Conservation (phyloP, 1,139 yeast species). For the Geotrichum bryndzae region DNA sequence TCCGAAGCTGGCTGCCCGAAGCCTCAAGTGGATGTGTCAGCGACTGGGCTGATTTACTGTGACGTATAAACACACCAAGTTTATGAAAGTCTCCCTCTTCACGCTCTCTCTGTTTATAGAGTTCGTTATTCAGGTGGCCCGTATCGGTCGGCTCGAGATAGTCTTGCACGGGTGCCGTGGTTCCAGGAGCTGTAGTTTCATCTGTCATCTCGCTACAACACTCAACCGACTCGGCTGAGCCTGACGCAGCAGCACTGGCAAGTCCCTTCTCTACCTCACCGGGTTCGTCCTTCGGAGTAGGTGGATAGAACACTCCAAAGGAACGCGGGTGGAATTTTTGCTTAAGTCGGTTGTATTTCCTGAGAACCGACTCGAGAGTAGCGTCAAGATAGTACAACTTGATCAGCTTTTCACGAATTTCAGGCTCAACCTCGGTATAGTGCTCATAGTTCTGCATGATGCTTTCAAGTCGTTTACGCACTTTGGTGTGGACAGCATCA, state of each 20-base stretch:
- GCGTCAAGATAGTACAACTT: constrained; percentile 34
- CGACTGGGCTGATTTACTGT: not conserved
- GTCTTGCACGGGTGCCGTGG: not conserved
- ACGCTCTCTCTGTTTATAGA: constrained; percentile 55
- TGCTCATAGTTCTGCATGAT: constrained; percentile 22
- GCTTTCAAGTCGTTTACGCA: constrained; percentile 28
- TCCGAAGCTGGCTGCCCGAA: constrained; percentile 1
- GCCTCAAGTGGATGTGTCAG: not conserved
- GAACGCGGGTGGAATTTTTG: constrained; percentile 3
- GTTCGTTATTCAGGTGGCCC: not conserved
- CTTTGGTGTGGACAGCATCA: constrained; percentile 25
- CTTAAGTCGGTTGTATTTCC: constrained; percentile 22
- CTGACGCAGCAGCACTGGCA: not conserved
- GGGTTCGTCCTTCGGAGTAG: not conserved
- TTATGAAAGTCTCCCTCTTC: constrained; percentile 91
- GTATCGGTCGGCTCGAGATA: not conserved
- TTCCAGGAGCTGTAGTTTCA: not conserved
- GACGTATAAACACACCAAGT: constrained; percentile 47
- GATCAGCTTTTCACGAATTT: constrained; percentile 24
- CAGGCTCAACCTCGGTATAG: not conserved
- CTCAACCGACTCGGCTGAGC: constrained; percentile 7
- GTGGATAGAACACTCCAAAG: constrained; percentile 5
- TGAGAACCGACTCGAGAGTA: constrained; percentile 31
- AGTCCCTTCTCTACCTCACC: not conserved
- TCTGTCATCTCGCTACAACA: not conserved